phyloP scores from a whole-genome alignment of 257 asterid species.

The Forsythia viridissima region DNA sequence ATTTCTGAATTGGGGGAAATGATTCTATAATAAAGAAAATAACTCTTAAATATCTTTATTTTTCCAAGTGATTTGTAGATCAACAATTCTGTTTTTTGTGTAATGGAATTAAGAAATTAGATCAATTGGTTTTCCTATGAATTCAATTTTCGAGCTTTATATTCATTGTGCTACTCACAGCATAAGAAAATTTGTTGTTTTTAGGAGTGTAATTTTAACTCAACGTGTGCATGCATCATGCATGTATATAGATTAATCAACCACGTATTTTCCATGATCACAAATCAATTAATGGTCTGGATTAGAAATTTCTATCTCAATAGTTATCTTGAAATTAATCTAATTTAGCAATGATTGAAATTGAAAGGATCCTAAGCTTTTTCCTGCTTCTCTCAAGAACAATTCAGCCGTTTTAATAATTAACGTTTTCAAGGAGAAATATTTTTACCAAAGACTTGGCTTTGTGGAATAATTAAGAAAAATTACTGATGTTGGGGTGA shows the following conservation, averaged over 20 bases:
- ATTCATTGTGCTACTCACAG: neutral
- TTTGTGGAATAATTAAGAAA: neutral
- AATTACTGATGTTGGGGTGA: neutral
- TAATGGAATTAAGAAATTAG: neutral
- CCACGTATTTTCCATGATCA: neutral
- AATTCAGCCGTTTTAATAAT: too few relatives aligned
- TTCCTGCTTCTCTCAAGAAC: too few relatives aligned
- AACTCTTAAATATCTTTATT: neutral
- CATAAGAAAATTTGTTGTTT: neutral
- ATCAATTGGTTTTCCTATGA: slow-evolving; percentile 1
- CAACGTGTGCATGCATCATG: too few relatives aligned
- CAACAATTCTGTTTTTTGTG: neutral
- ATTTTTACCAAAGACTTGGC: neutral
- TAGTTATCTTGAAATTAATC: neutral
- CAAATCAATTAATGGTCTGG: neutral
- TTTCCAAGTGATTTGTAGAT: neutral
- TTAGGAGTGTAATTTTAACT: neutral
- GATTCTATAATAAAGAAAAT: neutral
- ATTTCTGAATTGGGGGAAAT: slow-evolving; percentile 1
- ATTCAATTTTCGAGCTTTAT: neutral
- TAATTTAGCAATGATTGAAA: neutral
- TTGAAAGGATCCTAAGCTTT: neutral
- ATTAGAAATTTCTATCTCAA: neutral
- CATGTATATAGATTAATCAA: too few relatives aligned
- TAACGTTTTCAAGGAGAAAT: too few relatives aligned